Evolutionary conservation across 306 rosid species (phyloP), one percentile per base, ranked within the genome.

Genomic region (Datisca glomerata): DNA sequence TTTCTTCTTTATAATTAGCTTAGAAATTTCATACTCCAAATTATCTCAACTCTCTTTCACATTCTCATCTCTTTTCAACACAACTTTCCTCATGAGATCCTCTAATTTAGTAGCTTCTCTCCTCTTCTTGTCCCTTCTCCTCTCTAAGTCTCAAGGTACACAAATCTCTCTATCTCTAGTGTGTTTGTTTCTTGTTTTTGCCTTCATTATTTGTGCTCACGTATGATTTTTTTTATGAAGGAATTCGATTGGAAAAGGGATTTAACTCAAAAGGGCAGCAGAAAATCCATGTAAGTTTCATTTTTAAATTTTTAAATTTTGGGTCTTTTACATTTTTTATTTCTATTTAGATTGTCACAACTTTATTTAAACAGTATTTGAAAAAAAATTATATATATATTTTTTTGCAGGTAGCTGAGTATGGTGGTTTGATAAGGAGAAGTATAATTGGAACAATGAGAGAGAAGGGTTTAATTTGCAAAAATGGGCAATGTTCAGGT

Each of bases 171-270:
- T 20, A 9, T 49, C 17, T 37, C 36, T 57, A n/a, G 18, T 34
- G 12, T 15, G 17, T 10, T 41, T 44, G 54, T n/a, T 29, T 4
- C 19, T 35, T 21, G 36, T 48, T 23, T 34, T 45, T 12, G 19
- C 21, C 12, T 12, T 36, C 12, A 11, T 41, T 27, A 22, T 17
- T 2, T 12, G 33, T 22, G 41, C 43, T 60, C 25, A n/a, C 24
- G 20, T 12, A 56, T 18, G 16, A 24, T 14, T 47, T 5, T 12
- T 35, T 63, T n/a, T 60, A 15, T 66, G 45, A 52, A 81, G 96
- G 94, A 41, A 73, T 82, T 47, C 85, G 94, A 35, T 49, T 69
- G 72, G 76, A 55, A 19, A 75, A 71, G 56, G 71, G 46, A 32
- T 50, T 70, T 36, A 53, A 42, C 36, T 44, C 53, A 43, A 42